Conservation (phyloP, 2,329 filamentous ascomycete genomes). For the Diaporthe sp. region DNA sequence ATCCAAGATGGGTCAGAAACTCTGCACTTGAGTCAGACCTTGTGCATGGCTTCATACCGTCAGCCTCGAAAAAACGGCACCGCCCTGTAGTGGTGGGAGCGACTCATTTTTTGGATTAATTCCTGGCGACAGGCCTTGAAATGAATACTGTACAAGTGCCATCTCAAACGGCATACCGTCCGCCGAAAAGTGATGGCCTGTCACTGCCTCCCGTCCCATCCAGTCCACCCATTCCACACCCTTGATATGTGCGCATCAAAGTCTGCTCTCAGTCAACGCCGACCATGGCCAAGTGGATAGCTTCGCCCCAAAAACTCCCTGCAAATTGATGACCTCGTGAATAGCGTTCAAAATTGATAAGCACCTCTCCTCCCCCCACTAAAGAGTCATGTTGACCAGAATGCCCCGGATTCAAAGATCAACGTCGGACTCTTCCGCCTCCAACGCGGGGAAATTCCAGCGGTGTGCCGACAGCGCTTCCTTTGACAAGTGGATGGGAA, state of each 20-base stretch:
- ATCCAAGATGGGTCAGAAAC: not conserved
- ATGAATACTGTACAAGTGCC: constrained; percentile 1
- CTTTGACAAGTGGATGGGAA: constrained; percentile 51
- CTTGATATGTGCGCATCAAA: not conserved
- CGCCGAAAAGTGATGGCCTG: not conserved
- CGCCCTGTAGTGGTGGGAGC: not conserved
- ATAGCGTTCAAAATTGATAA: not conserved
- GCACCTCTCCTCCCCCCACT: too few species aligned
- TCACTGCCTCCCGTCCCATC: not conserved
- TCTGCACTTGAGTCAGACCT: constrained; percentile 5
- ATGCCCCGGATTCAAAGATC: constrained; percentile 40
- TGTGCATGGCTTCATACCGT: not conserved
- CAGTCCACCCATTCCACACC: not conserved
- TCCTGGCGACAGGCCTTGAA: not conserved
- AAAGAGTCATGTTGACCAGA: too few species aligned
- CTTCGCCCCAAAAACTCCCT: not conserved
- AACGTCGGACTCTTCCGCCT: constrained; percentile 41
- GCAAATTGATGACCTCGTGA: not conserved
- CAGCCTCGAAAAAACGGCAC: not conserved
- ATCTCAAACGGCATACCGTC: not conserved
- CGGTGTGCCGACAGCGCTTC: constrained; percentile 42
- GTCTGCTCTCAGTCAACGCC: not conserved
- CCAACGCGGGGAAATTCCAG: constrained; percentile 26
- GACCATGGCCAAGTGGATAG: not conserved
- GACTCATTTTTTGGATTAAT: not conserved